phyloP scores from a whole-genome alignment of 805 yeast genomes.

The Teunomyces gatunensis region DNA sequence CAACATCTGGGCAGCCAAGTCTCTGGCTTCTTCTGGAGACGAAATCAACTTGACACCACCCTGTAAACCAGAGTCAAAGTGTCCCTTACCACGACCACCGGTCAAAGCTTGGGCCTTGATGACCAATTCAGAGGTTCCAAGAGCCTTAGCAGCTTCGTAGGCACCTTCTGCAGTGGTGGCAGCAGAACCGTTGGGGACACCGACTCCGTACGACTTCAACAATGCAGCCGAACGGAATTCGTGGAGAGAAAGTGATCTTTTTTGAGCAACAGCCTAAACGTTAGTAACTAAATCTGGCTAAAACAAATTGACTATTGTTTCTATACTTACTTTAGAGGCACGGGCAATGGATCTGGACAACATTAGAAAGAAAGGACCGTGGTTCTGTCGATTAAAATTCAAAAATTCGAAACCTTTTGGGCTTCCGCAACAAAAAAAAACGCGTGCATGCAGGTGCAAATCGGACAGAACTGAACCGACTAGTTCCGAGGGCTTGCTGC shows the following conservation, averaged over 20 bases:
- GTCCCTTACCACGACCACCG: slow-evolving; percentile 99
- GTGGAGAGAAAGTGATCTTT: slow-evolving; percentile 84
- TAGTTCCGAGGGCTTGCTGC: slow-evolving; percentile 3
- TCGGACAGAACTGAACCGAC: slow-evolving; percentile 4
- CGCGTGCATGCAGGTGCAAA: neutral
- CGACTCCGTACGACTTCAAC: slow-evolving; percentile 78
- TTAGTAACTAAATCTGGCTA: slow-evolving; percentile 15
- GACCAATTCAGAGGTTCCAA: slow-evolving; percentile 80
- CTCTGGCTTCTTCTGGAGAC: slow-evolving; percentile 81
- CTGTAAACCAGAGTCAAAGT: slow-evolving; percentile 90
- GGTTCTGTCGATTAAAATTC: neutral
- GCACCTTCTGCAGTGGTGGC: slow-evolving; percentile 91
- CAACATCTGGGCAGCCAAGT: slow-evolving; percentile 85
- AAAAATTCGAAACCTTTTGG: neutral
- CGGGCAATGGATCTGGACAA: slow-evolving; percentile 44
- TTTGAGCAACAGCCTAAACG: slow-evolving; percentile 27
- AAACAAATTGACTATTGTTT: neutral
- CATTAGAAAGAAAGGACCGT: slow-evolving; percentile 19
- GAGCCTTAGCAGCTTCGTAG: slow-evolving; percentile 69
- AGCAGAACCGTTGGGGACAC: slow-evolving; percentile 88
- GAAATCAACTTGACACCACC: slow-evolving; percentile 94
- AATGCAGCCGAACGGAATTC: slow-evolving; percentile 94
- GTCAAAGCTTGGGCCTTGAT: slow-evolving; percentile 98
- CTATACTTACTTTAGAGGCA: slow-evolving; percentile 40
- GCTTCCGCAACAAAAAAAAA: neutral